Percentiles rank a stretch among this genome's conserved stretches.
Conservation (phyloP, 768 basidiomycete species). For the Tricholoma hemisulphureum region DNA sequence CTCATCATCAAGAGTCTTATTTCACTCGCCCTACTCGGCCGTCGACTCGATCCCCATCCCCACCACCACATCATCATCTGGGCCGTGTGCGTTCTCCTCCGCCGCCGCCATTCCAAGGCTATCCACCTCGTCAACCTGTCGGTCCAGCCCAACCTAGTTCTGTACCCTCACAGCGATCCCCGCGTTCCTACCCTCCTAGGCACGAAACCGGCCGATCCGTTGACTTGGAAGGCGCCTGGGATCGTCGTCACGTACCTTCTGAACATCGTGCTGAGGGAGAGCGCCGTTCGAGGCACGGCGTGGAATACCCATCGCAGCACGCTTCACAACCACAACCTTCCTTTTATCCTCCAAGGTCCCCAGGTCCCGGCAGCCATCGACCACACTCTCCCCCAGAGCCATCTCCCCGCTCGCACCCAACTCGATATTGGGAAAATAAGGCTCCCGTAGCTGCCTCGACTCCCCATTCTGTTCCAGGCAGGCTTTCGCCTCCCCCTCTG, state of each 20-base stretch:
- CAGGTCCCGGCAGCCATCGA: conserved; percentile 32
- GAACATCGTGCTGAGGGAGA: conserved; percentile 47
- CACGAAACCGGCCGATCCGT: conserved; percentile 47
- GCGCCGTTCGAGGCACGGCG: conserved; percentile 42
- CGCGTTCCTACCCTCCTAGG: conserved; percentile 47
- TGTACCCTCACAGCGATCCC: conserved; percentile 55
- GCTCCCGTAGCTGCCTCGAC: conserved; percentile 38
- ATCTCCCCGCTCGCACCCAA: conserved; percentile 56
- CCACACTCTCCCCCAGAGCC: conserved; percentile 55
- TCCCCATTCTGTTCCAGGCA: conserved; percentile 24
- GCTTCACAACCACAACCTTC: conserved; percentile 12
- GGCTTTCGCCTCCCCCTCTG: conserved; percentile 28
- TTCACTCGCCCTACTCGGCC: conserved; percentile 52
- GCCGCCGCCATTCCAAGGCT: conserved; percentile 45
- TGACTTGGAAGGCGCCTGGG: conserved; percentile 60
- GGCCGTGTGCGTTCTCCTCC: conserved; percentile 53
- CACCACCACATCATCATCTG: conserved; percentile 52
- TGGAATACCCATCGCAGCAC: conserved; percentile 39
- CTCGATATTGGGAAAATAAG: conserved; percentile 64
- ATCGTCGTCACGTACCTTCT: conserved; percentile 49
- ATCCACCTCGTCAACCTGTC: conserved; percentile 49
- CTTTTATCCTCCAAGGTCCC: conserved; percentile 45
- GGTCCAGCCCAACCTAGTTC: conserved; percentile 51
- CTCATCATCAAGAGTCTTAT: conserved; percentile 56
- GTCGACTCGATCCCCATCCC: conserved; percentile 58